Conservation (phyloP, 164 flowering plant genomes). For the Echeveria elegans region DNA sequence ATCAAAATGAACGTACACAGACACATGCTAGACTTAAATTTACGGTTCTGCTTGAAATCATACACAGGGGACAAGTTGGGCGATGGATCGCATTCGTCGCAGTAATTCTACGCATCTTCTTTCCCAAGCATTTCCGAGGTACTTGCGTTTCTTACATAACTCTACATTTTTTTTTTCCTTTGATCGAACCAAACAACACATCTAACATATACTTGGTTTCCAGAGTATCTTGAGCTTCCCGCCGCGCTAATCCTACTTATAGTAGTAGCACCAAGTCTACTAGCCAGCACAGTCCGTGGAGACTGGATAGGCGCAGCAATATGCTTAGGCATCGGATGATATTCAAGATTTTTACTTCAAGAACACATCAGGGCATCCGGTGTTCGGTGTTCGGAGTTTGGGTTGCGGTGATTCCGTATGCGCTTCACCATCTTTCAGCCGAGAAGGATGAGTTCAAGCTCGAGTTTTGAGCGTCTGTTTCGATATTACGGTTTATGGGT, state of each 20-base stretch:
- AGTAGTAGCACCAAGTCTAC: constrained; percentile 9
- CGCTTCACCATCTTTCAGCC: too few species aligned
- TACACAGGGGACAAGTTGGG: constrained; percentile 72
- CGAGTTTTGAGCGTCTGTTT: too few species aligned
- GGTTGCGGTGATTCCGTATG: too few species aligned
- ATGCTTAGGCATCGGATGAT: constrained; percentile 9
- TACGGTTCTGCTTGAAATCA: not conserved
- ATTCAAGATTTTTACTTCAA: constrained; percentile 10
- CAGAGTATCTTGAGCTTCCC: constrained; percentile 59
- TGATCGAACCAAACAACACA: too few species aligned
- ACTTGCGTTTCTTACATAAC: not conserved
- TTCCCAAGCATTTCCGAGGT: constrained; percentile 75
- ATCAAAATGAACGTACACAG: too few species aligned
- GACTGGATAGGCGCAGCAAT: constrained; percentile 6
- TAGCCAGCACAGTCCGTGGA: constrained; percentile 4
- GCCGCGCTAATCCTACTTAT: constrained; percentile 20
- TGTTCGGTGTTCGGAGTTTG: too few species aligned
- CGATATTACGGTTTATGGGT: too few species aligned
- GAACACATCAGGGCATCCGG: constrained; percentile 11
- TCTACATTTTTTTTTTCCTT: not conserved
- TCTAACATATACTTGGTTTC: constrained; percentile 9
- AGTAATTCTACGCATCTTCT: constrained; percentile 66
- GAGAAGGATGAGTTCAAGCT: too few species aligned
- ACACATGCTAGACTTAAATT: too few species aligned
- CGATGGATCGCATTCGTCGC: constrained; percentile 79